These are phyloP conservation scores for Grammothele lineata DNA, from an alignment of 768 basidiomycete species.

Conservation along the genomic window DNA sequence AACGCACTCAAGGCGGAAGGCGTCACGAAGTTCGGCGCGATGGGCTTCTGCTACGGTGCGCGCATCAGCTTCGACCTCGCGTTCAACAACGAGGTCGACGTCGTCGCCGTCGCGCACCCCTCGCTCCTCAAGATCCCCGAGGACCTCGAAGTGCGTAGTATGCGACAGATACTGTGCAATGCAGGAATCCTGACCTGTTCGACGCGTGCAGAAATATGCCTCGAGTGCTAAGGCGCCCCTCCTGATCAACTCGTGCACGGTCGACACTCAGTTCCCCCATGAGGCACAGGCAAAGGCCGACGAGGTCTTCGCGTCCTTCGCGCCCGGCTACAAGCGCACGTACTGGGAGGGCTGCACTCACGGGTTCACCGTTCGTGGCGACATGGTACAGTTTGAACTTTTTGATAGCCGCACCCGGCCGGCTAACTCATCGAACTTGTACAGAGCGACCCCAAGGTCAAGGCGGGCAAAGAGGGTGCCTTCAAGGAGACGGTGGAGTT, in stretches of 20 bases:
- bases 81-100: constrained; percentile 48
- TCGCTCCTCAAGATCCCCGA: constrained; percentile 53
- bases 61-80: constrained; percentile 62
- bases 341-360: constrained; percentile 28
- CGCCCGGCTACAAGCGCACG: constrained; percentile 34
- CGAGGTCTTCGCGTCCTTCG: constrained; percentile 36
- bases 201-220: constrained; percentile 41
- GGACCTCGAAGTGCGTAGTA: constrained; percentile 54
- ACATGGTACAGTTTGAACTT: constrained; percentile 17
- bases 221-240: constrained; percentile 46
- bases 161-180: neutral
- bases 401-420: neutral
- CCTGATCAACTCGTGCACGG: constrained; percentile 63
- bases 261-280: constrained; percentile 50
- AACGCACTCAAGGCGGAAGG: constrained; percentile 54
- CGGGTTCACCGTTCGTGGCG: constrained; percentile 40
- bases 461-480: constrained; percentile 60
- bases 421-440: constrained; percentile 3
- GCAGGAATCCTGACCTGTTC: neutral
- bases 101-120: constrained; percentile 52
- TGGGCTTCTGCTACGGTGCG: constrained; percentile 69
- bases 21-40: constrained; percentile 51
- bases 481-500: constrained; percentile 56
- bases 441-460: constrained; percentile 42
- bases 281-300: constrained; percentile 35